These are phyloP conservation scores for Moniliella sp. DNA, from an alignment of 1,284 basidiomycete genomes.

Conservation along the genomic window DNA sequence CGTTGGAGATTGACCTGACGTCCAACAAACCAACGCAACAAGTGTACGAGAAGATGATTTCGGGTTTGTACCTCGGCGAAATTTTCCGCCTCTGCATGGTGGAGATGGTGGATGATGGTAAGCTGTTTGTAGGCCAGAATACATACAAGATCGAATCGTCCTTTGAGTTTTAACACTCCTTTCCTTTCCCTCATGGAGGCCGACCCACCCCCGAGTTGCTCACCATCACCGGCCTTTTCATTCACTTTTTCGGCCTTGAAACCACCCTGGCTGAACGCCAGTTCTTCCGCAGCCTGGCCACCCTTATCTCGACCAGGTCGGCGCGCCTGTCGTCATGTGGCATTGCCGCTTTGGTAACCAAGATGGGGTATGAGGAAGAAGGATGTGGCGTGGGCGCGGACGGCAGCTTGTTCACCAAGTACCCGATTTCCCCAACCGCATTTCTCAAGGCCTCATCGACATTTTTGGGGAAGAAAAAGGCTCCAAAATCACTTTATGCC, in stretches of 20 bases:
- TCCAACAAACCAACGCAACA: constrained; percentile 96
- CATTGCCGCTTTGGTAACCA: constrained; percentile 25
- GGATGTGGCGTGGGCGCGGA: constrained; percentile 17
- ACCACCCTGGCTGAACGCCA: constrained; percentile 25
- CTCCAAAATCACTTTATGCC: constrained; percentile 15
- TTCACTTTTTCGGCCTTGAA: constrained; percentile 31
- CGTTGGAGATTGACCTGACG: constrained; percentile 63
- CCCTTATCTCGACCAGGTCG: constrained; percentile 39
- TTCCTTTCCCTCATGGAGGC: constrained; percentile 90
- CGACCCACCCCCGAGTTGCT: constrained; percentile 92
- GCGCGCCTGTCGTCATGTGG: constrained; percentile 27
- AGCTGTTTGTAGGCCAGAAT: constrained; percentile 82
- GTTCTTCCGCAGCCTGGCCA: constrained; percentile 43
- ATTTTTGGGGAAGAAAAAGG: constrained; percentile 29
- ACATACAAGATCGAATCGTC: constrained; percentile 88
- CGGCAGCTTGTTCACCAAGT: constrained; percentile 26
- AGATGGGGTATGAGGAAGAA: constrained; percentile 23
- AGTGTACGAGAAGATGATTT: constrained; percentile 90
- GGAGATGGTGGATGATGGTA: constrained; percentile 86
- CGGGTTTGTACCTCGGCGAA: constrained; percentile 88
- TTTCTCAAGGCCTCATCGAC: constrained; percentile 28
- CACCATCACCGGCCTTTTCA: constrained; percentile 86
- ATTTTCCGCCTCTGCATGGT: constrained; percentile 77
- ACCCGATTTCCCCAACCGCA: constrained; percentile 23
- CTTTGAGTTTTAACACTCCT: constrained; percentile 79